Conservation (phyloP, 73 alveolate genomes). For the Paramecium biaurelia region DNA sequence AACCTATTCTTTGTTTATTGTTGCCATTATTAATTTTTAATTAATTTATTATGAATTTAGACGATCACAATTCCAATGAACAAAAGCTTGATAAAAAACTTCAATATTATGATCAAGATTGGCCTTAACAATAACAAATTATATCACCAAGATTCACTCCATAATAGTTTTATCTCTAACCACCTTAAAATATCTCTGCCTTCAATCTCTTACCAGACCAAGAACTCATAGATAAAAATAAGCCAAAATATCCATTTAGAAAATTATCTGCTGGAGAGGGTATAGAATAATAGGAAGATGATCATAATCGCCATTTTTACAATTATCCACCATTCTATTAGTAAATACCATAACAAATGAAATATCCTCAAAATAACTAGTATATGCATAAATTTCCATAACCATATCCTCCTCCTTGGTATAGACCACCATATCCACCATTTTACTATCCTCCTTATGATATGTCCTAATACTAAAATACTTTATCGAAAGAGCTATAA, state of each 20-base stretch:
- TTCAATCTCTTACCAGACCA: neutral
- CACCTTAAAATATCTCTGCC: neutral
- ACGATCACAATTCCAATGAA: neutral
- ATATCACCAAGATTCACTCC: neutral
- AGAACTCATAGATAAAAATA: neutral
- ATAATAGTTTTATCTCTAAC: neutral
- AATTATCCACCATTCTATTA: neutral
- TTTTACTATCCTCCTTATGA: neutral
- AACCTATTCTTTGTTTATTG: conserved; percentile 57
- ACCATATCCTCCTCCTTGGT: neutral
- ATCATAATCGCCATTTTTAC: neutral
- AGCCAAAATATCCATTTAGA: neutral
- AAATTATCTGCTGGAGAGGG: neutral
- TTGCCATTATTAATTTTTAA: conserved; percentile 48
- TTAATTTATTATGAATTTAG: conserved; percentile 1
- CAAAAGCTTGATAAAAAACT: neutral
- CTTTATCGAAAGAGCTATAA: neutral
- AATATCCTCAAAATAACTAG: neutral
- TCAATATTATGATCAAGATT: neutral
- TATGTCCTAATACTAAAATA: neutral
- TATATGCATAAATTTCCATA: neutral
- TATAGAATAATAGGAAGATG: neutral
- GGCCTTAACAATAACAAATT: neutral
- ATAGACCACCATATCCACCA: neutral
- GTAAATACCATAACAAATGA: neutral